Base-by-base conservation (phyloP, 352 stramenopile genomes). In the Phytophthora citricola region DNA sequence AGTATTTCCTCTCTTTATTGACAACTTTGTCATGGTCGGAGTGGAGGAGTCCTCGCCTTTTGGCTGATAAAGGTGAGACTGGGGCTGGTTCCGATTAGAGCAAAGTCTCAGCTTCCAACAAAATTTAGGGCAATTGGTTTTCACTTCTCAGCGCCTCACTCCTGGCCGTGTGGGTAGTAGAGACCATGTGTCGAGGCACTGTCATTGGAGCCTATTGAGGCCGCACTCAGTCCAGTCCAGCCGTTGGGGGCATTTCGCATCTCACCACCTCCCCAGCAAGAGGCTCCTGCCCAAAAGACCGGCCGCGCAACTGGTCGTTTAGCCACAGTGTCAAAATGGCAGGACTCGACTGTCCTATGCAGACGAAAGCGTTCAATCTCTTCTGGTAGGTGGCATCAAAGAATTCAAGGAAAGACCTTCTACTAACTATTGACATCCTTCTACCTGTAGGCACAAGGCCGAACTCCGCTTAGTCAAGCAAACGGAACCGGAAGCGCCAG, bases 291-390 rank as follows among this genome's bases (percentile, higher is more conserved):
- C 34, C 3, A 53, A 66, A 61, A 39, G 20, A 14, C 11, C 47
- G 34, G 12, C 17, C 12, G 46, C 22, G 39, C 32, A 57, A 38
- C 12, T 32, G 20, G 9, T 39, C 32, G 32, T 26, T 26, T 26
- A 26, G 24, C 24, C 5, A 8, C 24, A 34, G 45, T 50, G 40
- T 3, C 39, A 63, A 7, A 10, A 73, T 73, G 65, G 20, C 52
- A 20, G 46, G 40, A 0, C 65, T 73, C 46, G 65, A 69, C 32
- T 53, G 29, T 46, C 52, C 58, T 11, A 65, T 73, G 66, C 66
- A 69, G 32, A 69, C 59, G 11, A 73, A 73, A 29, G 53, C 66
- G 6, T 66, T 63, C 29, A 69, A 69, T 20, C 47, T 73, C 45
- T 73, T 73, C 45, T 73, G 66, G 66, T 73, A 29, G 51, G 59